Conservation (phyloP, 805 yeast species). For the Candida ovalis region DNA sequence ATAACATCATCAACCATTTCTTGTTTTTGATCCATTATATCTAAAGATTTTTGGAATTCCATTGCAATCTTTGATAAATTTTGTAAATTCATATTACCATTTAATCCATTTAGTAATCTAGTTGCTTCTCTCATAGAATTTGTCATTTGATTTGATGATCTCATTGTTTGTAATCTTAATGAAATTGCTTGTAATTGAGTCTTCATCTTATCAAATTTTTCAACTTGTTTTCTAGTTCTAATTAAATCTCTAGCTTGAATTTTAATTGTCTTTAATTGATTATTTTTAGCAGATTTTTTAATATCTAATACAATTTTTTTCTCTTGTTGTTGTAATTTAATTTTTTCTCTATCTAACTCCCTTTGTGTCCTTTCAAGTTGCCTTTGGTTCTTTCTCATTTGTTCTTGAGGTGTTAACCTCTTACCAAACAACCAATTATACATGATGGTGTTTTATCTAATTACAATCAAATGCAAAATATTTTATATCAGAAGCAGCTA, state of each 20-base stretch:
- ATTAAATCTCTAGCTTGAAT: slow-evolving; percentile 95
- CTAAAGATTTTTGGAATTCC: slow-evolving; percentile 93
- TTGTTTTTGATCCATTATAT: slow-evolving; percentile 96
- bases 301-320: slow-evolving; percentile 82
- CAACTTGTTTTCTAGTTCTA: slow-evolving; percentile 77
- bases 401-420: slow-evolving; percentile 89
- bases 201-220: slow-evolving; percentile 88
- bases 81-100: slow-evolving; percentile 81
- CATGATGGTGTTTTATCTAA: slow-evolving; percentile 28
- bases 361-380: slow-evolving; percentile 93
- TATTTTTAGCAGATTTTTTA: slow-evolving; percentile 85
- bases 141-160: slow-evolving; percentile 95
- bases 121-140: slow-evolving; percentile 94
- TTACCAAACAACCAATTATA: slow-evolving; percentile 97
- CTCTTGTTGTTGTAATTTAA: slow-evolving; percentile 86
- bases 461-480: not conserved
- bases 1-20: slow-evolving; percentile 98
- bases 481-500: too few relatives aligned
- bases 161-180: slow-evolving; percentile 83
- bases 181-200: slow-evolving; percentile 95
- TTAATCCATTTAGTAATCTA: slow-evolving; percentile 78
- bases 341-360: slow-evolving; percentile 84
- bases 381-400: slow-evolving; percentile 91
- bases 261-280: slow-evolving; percentile 85
- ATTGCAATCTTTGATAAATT: slow-evolving; percentile 84